phyloP scores from a whole-genome alignment of 2,329 filamentous ascomycete genomes.

The Akanthomyces muscarius region DNA sequence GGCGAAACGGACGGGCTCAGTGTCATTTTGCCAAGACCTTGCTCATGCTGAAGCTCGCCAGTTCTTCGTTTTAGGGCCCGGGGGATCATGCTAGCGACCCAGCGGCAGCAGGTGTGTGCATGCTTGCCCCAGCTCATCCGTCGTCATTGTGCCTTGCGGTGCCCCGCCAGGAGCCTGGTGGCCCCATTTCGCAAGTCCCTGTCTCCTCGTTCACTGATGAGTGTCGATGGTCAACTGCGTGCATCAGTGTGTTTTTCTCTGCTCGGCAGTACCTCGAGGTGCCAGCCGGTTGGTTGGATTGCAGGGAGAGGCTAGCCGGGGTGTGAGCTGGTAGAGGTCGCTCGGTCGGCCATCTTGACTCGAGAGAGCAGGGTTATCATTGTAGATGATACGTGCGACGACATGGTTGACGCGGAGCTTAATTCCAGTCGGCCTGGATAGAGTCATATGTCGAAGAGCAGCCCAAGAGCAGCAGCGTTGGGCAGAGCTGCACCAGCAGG shows the following conservation, averaged over 20 bases:
- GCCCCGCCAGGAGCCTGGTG: not conserved
- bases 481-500: no score
- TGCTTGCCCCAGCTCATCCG: slow-evolving; percentile 15
- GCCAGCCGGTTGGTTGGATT: not conserved
- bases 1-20: not conserved
- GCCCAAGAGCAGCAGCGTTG: no score
- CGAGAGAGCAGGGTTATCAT: not conserved
- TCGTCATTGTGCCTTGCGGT: slow-evolving; percentile 17
- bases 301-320: not conserved
- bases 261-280: not conserved
- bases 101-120: not conserved
- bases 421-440: not conserved
- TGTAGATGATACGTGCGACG: not conserved
- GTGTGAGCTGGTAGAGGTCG: not conserved
- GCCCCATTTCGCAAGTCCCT: not conserved
- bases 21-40: slow-evolving; percentile 5
- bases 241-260: not conserved
- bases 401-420: not conserved
- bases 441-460: not conserved
- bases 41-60: slow-evolving; percentile 2
- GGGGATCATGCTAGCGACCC: slow-evolving; percentile 5
- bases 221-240: not conserved
- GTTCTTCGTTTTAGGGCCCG: slow-evolving; percentile 5
- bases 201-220: not conserved
- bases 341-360: not conserved